Evolutionary conservation across 2,329 filamentous ascomycete genomes (phyloP).

Genomic region (Cercospora beticola): DNA sequence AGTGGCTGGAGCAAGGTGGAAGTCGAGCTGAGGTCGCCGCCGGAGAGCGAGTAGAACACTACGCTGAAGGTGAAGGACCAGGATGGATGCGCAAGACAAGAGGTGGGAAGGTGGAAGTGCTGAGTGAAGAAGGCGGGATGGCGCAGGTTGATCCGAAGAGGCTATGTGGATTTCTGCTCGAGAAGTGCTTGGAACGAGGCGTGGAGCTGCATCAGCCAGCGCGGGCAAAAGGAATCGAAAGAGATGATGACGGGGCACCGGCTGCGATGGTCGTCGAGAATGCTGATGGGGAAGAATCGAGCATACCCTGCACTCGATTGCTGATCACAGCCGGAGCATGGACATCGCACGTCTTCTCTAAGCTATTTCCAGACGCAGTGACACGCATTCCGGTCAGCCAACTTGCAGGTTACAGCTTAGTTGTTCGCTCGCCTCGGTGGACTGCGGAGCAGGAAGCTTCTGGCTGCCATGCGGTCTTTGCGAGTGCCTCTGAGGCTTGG

Average conservation of each 20-base stretch:
- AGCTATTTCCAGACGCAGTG: conserved; percentile 61
- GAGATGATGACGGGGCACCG: conserved; percentile 53
- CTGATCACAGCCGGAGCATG: conserved; percentile 70
- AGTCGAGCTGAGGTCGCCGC: conserved; percentile 59
- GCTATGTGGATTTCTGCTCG: conserved; percentile 65
- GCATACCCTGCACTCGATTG: conserved; percentile 62
- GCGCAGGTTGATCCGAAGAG: conserved; percentile 68
- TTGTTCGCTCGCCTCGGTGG: conserved; percentile 62
- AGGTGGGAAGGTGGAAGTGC: conserved; percentile 59
- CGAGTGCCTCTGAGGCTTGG: conserved; percentile 58
- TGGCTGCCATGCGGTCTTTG: conserved; percentile 68
- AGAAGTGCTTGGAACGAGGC: conserved; percentile 57
- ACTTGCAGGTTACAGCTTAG: conserved; percentile 70
- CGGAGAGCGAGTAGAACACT: conserved; percentile 33
- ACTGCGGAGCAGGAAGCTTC: conserved; percentile 45
- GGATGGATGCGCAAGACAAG: conserved; percentile 59
- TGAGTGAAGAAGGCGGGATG: conserved; percentile 60
- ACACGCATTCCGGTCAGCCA: conserved; percentile 58
- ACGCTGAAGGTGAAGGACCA: conserved; percentile 44
- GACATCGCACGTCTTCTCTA: conserved; percentile 64
- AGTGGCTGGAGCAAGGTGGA: conserved; percentile 66
- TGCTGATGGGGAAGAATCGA: conserved; percentile 44
- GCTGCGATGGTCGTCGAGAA: conserved; percentile 54
- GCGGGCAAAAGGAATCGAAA: conserved; percentile 53
- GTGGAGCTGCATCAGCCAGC: conserved; percentile 67